Percentiles rank a stretch among this genome's conserved stretches.
These are phyloP conservation scores for Neonectria neomacrospora DNA, from an alignment of 2,329 filamentous ascomycete species.

Conservation along the genomic window DNA sequence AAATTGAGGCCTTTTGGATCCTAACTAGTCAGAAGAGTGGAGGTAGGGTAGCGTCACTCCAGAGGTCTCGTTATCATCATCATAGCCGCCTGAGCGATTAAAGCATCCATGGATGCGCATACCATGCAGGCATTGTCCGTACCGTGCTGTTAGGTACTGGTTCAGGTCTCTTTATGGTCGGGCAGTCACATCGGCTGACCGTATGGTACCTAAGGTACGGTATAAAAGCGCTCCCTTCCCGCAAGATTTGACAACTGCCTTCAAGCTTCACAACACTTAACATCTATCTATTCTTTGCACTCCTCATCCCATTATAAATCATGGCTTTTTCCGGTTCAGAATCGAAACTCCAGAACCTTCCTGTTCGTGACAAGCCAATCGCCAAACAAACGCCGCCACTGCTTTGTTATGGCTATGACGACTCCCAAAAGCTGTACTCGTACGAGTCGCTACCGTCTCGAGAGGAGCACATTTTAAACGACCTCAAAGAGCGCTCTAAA, in stretches of 20 bases:
- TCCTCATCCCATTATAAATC: background rate
- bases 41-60: too few species aligned
- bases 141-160: background rate
- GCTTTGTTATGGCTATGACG: conserved; percentile 9
- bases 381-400: conserved; percentile 5
- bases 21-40: too few species aligned
- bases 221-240: conserved; percentile 3
- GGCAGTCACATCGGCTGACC: conserved; percentile 1
- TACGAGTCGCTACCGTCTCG: conserved; percentile 5
- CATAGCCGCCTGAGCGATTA: too few species aligned
- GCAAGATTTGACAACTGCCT: conserved; percentile 1
- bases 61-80: too few species aligned
- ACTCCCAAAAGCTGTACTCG: conserved; percentile 4
- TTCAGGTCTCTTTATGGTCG: background rate
- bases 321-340: background rate
- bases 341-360: background rate
- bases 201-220: background rate
- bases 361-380: background rate
- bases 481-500: background rate
- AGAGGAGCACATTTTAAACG: conserved; percentile 6
- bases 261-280: conserved; percentile 1
- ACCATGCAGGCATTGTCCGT: background rate
- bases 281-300: background rate
- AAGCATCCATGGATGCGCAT: too few species aligned
- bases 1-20: too few species aligned